Percentiles rank a stretch among this genome's conserved stretches.
Evolutionary conservation across 495 filamentous ascomycete genomes (phyloP).

Genomic region (Corynascus novoguineensis): DNA sequence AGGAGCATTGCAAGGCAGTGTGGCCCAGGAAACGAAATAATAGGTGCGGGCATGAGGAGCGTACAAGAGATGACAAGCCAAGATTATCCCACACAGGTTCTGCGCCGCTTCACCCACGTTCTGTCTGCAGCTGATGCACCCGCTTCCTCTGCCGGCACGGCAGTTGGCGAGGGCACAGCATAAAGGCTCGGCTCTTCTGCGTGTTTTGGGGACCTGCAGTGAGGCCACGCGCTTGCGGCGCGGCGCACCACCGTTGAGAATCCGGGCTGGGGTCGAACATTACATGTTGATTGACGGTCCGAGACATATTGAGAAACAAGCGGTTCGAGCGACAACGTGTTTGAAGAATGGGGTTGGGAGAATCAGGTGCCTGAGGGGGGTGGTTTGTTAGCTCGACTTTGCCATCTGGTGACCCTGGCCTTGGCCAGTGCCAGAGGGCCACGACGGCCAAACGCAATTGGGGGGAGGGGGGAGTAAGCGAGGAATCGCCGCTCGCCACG

Average conservation of each 20-base stretch:
- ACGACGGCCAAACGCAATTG: not conserved
- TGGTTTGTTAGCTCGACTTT: not conserved
- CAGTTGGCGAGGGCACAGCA: constrained; percentile 18
- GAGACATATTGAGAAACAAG: not conserved
- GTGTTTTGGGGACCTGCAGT: constrained; percentile 2
- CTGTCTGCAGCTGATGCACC: not conserved
- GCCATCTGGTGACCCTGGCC: not conserved
- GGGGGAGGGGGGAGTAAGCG: not conserved
- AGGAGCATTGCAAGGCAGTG: not conserved
- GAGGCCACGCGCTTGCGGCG: constrained; percentile 1
- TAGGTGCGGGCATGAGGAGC: not conserved
- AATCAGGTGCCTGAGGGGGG: not conserved
- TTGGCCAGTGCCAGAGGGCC: not conserved
- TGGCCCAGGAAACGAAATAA: not conserved
- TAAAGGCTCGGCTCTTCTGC: not conserved
- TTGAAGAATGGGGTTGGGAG: not conserved
- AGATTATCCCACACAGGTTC: not conserved
- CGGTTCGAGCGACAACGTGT: not conserved
- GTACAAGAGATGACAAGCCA: not conserved
- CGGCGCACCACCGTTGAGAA: not conserved
- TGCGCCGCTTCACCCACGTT: constrained; percentile 15
- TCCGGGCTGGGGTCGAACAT: not conserved
- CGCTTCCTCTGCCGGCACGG: constrained; percentile 11
- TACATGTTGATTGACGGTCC: not conserved
- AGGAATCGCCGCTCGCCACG: not conserved